phyloP scores from a whole-genome alignment of 2,329 filamentous ascomycete species.

The Fusarium temperatum region DNA sequence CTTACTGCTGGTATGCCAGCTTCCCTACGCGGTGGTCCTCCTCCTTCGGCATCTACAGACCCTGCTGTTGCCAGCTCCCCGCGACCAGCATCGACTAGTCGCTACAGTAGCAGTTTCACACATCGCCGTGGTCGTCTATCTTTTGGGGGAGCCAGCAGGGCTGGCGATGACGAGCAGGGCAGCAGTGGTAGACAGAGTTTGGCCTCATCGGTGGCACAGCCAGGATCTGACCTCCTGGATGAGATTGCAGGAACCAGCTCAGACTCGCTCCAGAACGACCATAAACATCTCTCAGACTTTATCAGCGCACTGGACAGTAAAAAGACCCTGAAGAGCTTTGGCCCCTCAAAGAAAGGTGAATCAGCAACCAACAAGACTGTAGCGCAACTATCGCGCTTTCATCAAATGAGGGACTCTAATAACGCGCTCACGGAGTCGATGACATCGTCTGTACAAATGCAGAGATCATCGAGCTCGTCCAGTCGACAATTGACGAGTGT shows the following conservation, averaged over 20 bases:
- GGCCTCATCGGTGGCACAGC: constrained; percentile 74
- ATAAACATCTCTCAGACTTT: constrained; percentile 94
- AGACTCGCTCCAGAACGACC: constrained; percentile 76
- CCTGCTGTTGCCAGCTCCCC: constrained; percentile 79
- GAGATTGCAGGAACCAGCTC: constrained; percentile 74
- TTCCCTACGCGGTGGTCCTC: constrained; percentile 73
- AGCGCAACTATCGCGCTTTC: constrained; percentile 84
- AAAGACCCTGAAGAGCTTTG: constrained; percentile 85
- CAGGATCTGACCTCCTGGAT: constrained; percentile 81
- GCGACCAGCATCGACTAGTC: constrained; percentile 77
- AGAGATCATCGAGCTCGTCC: constrained; percentile 81
- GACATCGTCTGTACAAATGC: constrained; percentile 86
- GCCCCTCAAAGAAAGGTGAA: constrained; percentile 72
- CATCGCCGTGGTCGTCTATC: constrained; percentile 83
- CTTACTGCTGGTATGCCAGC: constrained; percentile 80
- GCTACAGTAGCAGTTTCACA: constrained; percentile 94
- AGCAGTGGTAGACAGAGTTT: constrained; percentile 85
- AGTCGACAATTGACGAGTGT: constrained; percentile 68
- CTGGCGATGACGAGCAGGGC: constrained; percentile 74
- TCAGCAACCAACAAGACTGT: constrained; percentile 78
- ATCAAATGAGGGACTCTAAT: constrained; percentile 88
- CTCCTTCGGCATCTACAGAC: constrained; percentile 63
- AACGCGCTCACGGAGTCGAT: constrained; percentile 91
- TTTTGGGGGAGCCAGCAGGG: constrained; percentile 75
- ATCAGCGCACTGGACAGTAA: constrained; percentile 87